phyloP scores from a whole-genome alignment of 805 yeast species.

The Lipomyces sp. region DNA sequence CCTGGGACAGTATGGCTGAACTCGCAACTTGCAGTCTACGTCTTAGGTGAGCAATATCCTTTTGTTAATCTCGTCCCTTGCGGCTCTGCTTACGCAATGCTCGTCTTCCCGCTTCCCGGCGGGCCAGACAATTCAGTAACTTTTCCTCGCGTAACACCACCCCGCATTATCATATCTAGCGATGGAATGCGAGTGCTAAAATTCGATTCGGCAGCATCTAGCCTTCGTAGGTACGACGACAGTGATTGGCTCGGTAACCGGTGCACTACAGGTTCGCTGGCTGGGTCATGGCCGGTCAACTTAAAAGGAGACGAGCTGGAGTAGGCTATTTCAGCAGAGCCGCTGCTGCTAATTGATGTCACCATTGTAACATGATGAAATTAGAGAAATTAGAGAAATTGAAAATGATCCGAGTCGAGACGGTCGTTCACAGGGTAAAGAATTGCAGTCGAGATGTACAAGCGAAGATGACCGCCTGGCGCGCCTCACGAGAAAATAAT shows the following conservation, averaged over 20 bases:
- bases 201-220: constrained; percentile 18
- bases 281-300: neutral
- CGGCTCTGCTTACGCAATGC: constrained; percentile 23
- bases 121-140: constrained; percentile 34
- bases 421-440: no score
- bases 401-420: neutral
- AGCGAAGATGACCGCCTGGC: neutral
- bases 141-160: constrained; percentile 31
- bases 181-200: constrained; percentile 22
- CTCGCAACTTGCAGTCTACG: constrained; percentile 23
- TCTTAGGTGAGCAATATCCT: neutral
- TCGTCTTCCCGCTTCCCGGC: constrained; percentile 36
- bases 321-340: neutral
- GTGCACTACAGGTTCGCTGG: constrained; percentile 6
- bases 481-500: neutral
- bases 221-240: constrained; percentile 5
- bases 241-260: constrained; percentile 23
- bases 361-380: neutral
- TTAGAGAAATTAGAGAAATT: neutral
- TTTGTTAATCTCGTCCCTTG: neutral
- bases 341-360: neutral
- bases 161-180: constrained; percentile 27
- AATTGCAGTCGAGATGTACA: neutral
- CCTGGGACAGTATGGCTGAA: constrained; percentile 13
- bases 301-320: neutral